Conservation (phyloP, 345 rosid species). For the Carallia pectinifolia region DNA sequence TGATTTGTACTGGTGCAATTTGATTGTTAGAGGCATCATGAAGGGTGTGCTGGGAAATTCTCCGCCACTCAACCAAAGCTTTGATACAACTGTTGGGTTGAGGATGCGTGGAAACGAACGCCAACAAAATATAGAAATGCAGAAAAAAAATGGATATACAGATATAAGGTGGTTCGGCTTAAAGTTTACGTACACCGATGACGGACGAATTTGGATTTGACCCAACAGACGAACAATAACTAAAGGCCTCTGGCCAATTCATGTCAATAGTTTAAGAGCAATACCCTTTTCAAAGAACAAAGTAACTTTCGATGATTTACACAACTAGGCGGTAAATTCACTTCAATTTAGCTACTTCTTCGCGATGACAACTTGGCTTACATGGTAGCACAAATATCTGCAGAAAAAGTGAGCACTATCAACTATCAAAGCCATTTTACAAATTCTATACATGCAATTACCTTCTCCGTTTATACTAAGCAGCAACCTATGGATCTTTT, state of each 20-base stretch:
- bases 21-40: not conserved
- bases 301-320: not conserved
- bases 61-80: no score
- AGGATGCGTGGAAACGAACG: no score
- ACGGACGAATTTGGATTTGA: no score
- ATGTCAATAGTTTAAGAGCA: no score
- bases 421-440: not conserved
- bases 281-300: not conserved
- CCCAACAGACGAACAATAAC: not conserved
- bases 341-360: not conserved
- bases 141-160: no score
- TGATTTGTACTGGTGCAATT: not conserved
- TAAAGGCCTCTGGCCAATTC: no score
- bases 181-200: no score
- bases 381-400: slow-evolving; percentile 11
- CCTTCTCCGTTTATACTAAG: not conserved
- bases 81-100: no score
- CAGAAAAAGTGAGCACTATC: not conserved
- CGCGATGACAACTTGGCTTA: not conserved
- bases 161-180: no score
- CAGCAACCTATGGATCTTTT: no score
- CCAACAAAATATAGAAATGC: no score
- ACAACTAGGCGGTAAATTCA: not conserved
- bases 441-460: not conserved
- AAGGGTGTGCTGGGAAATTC: not conserved